Conservation (phyloP, 108 stramenopile genomes). For the Aurantiochytrium sp. region DNA sequence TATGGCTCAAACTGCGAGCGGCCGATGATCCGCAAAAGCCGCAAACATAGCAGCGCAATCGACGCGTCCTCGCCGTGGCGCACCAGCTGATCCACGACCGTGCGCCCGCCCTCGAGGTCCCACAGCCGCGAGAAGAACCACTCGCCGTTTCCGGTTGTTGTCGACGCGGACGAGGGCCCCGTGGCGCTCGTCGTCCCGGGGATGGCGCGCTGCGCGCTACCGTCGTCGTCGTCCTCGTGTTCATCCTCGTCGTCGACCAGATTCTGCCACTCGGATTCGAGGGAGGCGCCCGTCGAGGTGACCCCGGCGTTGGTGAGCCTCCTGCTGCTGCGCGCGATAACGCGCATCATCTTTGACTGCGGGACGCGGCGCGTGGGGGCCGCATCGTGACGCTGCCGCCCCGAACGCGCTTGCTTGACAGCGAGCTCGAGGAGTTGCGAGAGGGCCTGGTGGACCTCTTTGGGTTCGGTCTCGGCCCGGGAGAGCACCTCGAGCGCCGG, state of each 20-base stretch:
- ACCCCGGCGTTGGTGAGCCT: no score
- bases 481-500: neutral
- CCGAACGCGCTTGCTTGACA: neutral
- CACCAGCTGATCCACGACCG: neutral
- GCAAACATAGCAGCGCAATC: neutral
- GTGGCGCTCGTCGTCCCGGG: no score
- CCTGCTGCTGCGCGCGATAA: no score
- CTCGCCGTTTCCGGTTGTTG: neutral
- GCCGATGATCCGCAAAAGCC: neutral
- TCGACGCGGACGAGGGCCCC: no score
- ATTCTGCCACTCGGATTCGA: neutral
- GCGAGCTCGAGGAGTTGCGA: neutral
- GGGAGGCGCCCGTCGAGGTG: neutral
- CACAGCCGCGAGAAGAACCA: neutral
- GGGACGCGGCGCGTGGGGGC: no score
- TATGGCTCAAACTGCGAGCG: conserved; percentile 8
- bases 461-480: no score
- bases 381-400: neutral
- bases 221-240: no score
- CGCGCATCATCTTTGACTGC: no score
- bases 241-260: neutral
- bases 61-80: neutral
- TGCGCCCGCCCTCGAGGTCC: neutral
- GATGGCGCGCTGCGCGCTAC: no score
- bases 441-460: neutral